Percentiles rank a stretch among this genome's conserved stretches.
phyloP scores from a whole-genome alignment of 2,329 filamentous ascomycete species.

The Trichoderma sp. region DNA sequence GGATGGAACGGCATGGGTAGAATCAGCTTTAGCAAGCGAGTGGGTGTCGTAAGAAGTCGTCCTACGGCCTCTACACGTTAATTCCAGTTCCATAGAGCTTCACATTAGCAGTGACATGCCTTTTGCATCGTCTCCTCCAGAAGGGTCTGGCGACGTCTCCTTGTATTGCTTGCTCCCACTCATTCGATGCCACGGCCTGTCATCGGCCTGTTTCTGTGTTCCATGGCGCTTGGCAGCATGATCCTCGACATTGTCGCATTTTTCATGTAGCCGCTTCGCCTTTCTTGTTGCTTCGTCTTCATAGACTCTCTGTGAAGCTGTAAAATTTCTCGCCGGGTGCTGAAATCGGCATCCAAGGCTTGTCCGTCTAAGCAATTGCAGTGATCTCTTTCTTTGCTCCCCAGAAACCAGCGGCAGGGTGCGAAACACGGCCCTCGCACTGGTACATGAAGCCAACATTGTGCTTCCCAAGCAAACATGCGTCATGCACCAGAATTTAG shows the following conservation, averaged over 20 bases:
- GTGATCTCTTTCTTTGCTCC: background rate
- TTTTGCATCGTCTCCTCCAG: constrained; percentile 30
- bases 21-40: constrained; percentile 74
- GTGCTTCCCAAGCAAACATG: background rate
- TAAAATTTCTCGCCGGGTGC: constrained; percentile 23
- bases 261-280: constrained; percentile 23
- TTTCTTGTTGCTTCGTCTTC: constrained; percentile 20
- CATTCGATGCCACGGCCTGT: constrained; percentile 64
- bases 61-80: constrained; percentile 40
- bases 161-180: constrained; percentile 46
- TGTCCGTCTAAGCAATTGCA: background rate
- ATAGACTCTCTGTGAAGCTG: constrained; percentile 20
- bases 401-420: background rate
- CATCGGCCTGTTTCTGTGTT: constrained; percentile 54
- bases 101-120: constrained; percentile 25
- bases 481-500: background rate
- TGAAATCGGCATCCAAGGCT: background rate
- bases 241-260: constrained; percentile 24
- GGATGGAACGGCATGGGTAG: constrained; percentile 60
- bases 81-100: background rate
- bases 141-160: constrained; percentile 28
- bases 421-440: constrained; percentile 7
- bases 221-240: constrained; percentile 21
- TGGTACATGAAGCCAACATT: constrained; percentile 6
- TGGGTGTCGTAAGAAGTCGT: constrained; percentile 77